Evolutionary conservation across 352 stramenopile genomes (phyloP).

Genomic region (Phytophthora litchii): DNA sequence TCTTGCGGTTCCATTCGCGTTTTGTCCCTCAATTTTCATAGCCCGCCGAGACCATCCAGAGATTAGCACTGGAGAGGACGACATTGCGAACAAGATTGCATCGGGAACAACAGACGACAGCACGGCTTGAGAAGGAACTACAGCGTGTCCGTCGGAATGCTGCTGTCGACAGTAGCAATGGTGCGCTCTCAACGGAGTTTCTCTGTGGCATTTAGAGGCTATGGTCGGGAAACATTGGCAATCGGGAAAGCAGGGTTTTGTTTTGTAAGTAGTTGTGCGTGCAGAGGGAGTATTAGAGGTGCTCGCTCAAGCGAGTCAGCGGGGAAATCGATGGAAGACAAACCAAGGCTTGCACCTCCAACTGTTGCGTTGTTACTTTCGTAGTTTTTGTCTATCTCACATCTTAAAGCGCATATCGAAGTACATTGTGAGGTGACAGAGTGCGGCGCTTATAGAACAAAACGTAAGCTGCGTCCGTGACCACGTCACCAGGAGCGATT

Average conservation of each 20-base stretch:
- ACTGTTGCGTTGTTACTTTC: background rate
- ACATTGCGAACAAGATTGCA: conserved; percentile 55
- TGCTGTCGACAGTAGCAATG: conserved; percentile 49
- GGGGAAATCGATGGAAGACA: conserved; percentile 29
- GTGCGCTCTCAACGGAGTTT: conserved; percentile 55
- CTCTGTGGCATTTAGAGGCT: conserved; percentile 62
- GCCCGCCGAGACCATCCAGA: conserved; percentile 54
- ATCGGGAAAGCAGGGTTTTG: conserved; percentile 9
- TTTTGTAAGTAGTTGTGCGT: conserved; percentile 15
- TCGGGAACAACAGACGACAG: conserved; percentile 58
- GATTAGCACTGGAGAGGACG: conserved; percentile 49
- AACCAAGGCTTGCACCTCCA: conserved; percentile 26
- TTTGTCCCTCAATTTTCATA: conserved; percentile 44
- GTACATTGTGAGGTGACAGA: conserved; percentile 71
- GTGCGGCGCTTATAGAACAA: conserved; percentile 91
- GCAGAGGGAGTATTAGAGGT: conserved; percentile 12
- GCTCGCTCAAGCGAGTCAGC: conserved; percentile 6
- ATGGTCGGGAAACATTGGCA: background rate
- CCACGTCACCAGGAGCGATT: conserved; percentile 69
- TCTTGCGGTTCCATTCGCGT: conserved; percentile 39
- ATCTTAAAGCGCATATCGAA: conserved; percentile 61
- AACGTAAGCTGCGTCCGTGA: conserved; percentile 90
- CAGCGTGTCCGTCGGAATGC: conserved; percentile 51
- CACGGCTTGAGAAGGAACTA: conserved; percentile 64
- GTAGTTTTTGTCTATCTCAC: conserved; percentile 23